These are phyloP conservation scores for Puya raimondii DNA, from an alignment of 176 grass and related monocot species.

Conservation along the genomic window DNA sequence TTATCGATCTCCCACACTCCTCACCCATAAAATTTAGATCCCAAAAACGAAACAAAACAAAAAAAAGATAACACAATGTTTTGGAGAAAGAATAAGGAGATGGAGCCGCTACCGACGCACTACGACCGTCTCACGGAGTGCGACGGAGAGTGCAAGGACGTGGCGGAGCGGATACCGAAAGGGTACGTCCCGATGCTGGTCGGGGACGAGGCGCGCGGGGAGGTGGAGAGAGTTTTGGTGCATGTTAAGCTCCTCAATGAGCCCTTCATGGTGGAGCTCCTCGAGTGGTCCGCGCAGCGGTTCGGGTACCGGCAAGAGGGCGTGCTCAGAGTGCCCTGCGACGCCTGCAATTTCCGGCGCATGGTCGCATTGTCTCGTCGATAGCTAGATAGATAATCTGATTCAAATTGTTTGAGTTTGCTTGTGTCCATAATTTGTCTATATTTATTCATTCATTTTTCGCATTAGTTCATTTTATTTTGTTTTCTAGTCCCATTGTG, in stretches of 20 bases:
- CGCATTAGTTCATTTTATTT: no score
- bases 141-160: no score
- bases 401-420: no score
- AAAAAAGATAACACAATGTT: background rate
- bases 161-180: background rate
- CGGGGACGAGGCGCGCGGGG: background rate
- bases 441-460: no score
- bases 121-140: no score
- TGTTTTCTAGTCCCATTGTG: no score
- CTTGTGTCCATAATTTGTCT: no score
- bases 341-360: slow-evolving; percentile 9
- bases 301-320: slow-evolving; percentile 24
- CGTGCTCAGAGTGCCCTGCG: slow-evolving; percentile 32
- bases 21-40: background rate
- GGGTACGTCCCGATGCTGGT: slow-evolving; percentile 26
- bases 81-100: no score
- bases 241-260: background rate
- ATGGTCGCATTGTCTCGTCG: slow-evolving; percentile 19
- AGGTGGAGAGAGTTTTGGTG: slow-evolving; percentile 9
- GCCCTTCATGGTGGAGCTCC: background rate
- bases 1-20: background rate
- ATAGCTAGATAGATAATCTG: background rate
- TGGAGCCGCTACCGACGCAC: no score
- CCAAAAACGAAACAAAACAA: background rate
- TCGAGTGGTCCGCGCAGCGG: slow-evolving; percentile 10